Percentiles rank a stretch among this genome's conserved stretches.
These are phyloP conservation scores for Tolypocladium ovalisporum DNA, from an alignment of 2,329 filamentous ascomycete genomes.

Conservation along the genomic window DNA sequence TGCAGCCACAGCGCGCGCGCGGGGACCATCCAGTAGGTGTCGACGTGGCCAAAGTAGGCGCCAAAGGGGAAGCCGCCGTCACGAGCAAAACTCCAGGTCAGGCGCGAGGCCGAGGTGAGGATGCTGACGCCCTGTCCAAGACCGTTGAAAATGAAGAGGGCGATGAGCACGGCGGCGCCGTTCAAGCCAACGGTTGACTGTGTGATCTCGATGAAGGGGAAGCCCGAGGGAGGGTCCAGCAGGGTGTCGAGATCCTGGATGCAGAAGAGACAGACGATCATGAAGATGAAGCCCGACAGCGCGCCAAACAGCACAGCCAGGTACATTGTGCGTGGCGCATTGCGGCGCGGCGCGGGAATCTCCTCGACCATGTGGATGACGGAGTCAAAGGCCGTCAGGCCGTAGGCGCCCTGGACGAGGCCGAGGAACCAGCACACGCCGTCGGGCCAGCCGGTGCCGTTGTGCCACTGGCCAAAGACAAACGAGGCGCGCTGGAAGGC, in stretches of 20 bases:
- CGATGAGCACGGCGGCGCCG: constrained; percentile 32
- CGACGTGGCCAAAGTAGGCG: constrained; percentile 28
- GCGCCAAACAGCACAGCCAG: constrained; percentile 38
- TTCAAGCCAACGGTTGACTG: constrained; percentile 20
- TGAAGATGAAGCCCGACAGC: constrained; percentile 38
- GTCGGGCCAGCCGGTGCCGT: constrained; percentile 37
- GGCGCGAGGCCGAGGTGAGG: constrained; percentile 37
- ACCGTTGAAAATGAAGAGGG: constrained; percentile 45
- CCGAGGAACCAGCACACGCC: constrained; percentile 48
- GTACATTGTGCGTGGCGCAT: constrained; percentile 40
- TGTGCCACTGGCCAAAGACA: constrained; percentile 38
- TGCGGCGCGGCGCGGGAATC: constrained; percentile 38
- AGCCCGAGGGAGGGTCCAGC: constrained; percentile 24
- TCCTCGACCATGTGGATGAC: constrained; percentile 50
- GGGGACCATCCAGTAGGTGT: constrained; percentile 40
- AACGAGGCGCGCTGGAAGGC: constrained; percentile 37
- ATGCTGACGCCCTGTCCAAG: constrained; percentile 40
- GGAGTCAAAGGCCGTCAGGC: constrained; percentile 44
- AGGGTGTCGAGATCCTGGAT: constrained; percentile 34
- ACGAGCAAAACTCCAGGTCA: constrained; percentile 44
- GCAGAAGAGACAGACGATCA: constrained; percentile 39
- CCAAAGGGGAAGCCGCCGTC: constrained; percentile 38
- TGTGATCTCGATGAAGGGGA: constrained; percentile 39
- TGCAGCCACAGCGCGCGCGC: constrained; percentile 41
- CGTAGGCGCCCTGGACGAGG: constrained; percentile 45